Evolutionary conservation across 2,329 filamentous ascomycete genomes (phyloP).

Genomic region (Trichophyton equinum): DNA sequence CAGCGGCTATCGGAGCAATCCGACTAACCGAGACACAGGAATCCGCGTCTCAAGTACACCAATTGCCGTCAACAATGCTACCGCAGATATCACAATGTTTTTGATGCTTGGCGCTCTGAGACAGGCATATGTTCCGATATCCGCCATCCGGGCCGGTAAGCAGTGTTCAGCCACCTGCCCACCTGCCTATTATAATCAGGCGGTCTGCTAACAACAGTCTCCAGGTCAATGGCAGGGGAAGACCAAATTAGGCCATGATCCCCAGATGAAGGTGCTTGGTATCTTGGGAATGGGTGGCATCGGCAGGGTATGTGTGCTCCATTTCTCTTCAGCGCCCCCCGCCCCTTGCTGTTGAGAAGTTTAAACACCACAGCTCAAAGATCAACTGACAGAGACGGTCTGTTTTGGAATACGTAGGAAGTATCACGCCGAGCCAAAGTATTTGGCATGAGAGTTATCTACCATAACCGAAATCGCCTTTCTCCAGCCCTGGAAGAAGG

Average conservation of each 20-base stretch:
- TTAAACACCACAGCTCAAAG: neutral
- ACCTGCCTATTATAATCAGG: neutral
- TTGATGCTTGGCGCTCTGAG: slow-evolving; percentile 37
- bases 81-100: slow-evolving; percentile 37
- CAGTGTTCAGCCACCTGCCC: neutral
- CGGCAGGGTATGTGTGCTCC: slow-evolving; percentile 27
- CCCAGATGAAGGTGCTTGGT: slow-evolving; percentile 33
- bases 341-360: neutral
- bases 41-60: slow-evolving; percentile 36
- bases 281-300: slow-evolving; percentile 40
- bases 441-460: slow-evolving; percentile 37
- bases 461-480: slow-evolving; percentile 35
- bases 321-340: neutral
- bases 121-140: slow-evolving; percentile 31
- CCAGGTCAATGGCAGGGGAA: slow-evolving; percentile 32
- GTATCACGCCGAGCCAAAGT: slow-evolving; percentile 34
- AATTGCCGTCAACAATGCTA: slow-evolving; percentile 36
- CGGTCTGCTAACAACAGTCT: neutral
- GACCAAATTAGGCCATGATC: slow-evolving; percentile 33
- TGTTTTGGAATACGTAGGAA: slow-evolving; percentile 23
- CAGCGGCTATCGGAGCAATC: neutral
- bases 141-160: slow-evolving; percentile 31
- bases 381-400: slow-evolving; percentile 3
- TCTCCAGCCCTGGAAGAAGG: slow-evolving; percentile 29
- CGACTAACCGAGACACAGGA: slow-evolving; percentile 14